Conservation (phyloP, 2,329 filamentous ascomycete species). For the Sphaerostilbella broomeana region DNA sequence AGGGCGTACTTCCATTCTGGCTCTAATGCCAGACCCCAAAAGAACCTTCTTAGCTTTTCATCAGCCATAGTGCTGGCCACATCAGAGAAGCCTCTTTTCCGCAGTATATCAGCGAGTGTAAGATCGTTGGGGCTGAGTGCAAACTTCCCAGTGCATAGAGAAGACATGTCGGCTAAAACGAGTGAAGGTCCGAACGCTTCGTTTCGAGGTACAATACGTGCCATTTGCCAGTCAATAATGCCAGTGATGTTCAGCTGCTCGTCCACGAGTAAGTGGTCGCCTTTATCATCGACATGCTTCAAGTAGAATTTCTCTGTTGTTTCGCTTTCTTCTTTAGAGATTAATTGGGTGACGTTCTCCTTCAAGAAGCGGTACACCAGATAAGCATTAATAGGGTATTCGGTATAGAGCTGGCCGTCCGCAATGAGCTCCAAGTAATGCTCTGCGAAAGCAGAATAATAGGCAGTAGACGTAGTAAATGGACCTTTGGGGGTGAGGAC, state of each 20-base stretch:
- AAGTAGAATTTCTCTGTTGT: constrained; percentile 29
- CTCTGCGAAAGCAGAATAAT: constrained; percentile 21
- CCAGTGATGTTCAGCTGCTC: constrained; percentile 37
- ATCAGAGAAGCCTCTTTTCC: constrained; percentile 3
- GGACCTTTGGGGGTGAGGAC: constrained; percentile 17
- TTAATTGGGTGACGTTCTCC: constrained; percentile 17
- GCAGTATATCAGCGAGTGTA: constrained; percentile 12
- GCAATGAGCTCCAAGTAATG: constrained; percentile 23
- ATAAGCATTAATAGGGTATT: constrained; percentile 25
- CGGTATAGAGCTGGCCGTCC: constrained; percentile 26
- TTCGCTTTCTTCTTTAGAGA: neutral
- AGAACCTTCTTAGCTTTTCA: constrained; percentile 18
- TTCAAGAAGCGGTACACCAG: constrained; percentile 34
- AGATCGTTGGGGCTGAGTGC: constrained; percentile 15
- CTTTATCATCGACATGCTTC: constrained; percentile 41
- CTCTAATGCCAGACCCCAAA: constrained; percentile 19
- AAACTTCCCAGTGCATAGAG: constrained; percentile 11
- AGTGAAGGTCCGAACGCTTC: constrained; percentile 16
- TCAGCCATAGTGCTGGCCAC: constrained; percentile 9
- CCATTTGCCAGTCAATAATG: constrained; percentile 20
- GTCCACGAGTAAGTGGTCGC: constrained; percentile 38
- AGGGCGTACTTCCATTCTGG: constrained; percentile 14
- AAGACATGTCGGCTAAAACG: constrained; percentile 14
- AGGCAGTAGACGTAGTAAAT: constrained; percentile 13
- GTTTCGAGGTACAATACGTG: constrained; percentile 16